Percentiles rank a stretch among this genome's conserved stretches.
Evolutionary conservation across 441 rosid genomes (phyloP).

Genomic region (Eruca vesicaria): DNA sequence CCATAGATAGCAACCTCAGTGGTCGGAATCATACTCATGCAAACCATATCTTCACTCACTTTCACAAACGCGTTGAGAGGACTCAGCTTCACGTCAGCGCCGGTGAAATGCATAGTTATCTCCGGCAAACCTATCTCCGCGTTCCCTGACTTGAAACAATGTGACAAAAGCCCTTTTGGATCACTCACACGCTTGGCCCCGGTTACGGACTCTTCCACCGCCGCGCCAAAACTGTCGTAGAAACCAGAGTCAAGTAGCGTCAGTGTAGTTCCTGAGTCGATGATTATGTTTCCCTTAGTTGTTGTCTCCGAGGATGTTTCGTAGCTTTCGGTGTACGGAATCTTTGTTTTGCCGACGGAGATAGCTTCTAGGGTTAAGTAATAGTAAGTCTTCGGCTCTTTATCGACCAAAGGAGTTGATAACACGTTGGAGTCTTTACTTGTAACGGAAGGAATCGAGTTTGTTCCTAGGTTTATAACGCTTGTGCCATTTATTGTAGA

Average conservation of each 20-base stretch:
- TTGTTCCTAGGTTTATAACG: slow-evolving; percentile 48
- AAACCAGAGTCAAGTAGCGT: slow-evolving; percentile 37
- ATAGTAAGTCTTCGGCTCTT: slow-evolving; percentile 38
- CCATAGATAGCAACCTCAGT: slow-evolving; percentile 44
- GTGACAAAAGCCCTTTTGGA: slow-evolving; percentile 33
- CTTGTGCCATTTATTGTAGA: slow-evolving; percentile 33
- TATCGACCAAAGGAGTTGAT: slow-evolving; percentile 40
- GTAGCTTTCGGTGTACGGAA: slow-evolving; percentile 24
- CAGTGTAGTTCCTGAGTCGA: slow-evolving; percentile 48
- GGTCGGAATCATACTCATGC: slow-evolving; percentile 50
- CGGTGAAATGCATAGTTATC: slow-evolving; percentile 39
- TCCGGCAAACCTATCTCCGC: slow-evolving; percentile 30
- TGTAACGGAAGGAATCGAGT: slow-evolving; percentile 27
- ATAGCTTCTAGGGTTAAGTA: slow-evolving; percentile 46
- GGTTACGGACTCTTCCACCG: slow-evolving; percentile 33
- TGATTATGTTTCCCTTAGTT: slow-evolving; percentile 41
- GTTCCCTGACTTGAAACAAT: slow-evolving; percentile 32
- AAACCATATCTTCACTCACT: slow-evolving; percentile 43
- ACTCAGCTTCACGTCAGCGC: slow-evolving; percentile 40
- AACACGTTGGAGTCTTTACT: background rate
- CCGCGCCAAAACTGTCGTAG: slow-evolving; percentile 27
- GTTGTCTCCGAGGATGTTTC: background rate
- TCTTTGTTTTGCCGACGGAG: slow-evolving; percentile 39
- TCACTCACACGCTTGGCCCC: slow-evolving; percentile 35
- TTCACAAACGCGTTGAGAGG: slow-evolving; percentile 40